phyloP scores from a whole-genome alignment of 805 yeast genomes.

The Candida patagonica region DNA sequence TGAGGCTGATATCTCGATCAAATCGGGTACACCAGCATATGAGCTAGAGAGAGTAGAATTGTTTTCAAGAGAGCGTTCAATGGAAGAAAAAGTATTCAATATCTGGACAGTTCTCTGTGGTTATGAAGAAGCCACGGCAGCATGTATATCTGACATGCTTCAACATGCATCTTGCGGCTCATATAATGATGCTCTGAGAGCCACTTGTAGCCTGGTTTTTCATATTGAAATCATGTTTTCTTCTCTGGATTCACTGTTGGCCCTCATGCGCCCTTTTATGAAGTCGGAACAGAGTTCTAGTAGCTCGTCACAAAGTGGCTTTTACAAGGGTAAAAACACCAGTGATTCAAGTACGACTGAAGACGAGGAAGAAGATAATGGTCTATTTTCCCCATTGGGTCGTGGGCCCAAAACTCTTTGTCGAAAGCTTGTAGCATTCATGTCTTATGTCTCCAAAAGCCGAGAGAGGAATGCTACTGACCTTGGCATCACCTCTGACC shows the following conservation, averaged over 20 bases:
- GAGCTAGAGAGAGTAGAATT: conserved; percentile 13
- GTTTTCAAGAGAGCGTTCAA: conserved; percentile 43
- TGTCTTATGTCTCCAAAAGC: conserved; percentile 66
- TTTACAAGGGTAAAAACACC: neutral
- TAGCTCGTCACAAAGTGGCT: neutral
- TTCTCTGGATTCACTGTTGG: conserved; percentile 51
- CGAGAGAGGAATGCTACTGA: conserved; percentile 15
- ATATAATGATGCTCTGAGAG: conserved; percentile 53
- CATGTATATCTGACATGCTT: conserved; percentile 85
- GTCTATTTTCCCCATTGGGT: conserved; percentile 21
- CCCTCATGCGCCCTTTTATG: conserved; percentile 17
- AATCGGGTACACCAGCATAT: conserved; percentile 10
- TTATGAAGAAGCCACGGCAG: conserved; percentile 85
- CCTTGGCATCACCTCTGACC: conserved; percentile 25
- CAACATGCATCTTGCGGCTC: conserved; percentile 70
- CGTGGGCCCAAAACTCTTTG: conserved; percentile 77
- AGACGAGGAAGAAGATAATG: conserved; percentile 10
- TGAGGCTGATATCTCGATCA: conserved; percentile 13
- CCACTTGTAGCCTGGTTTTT: conserved; percentile 63
- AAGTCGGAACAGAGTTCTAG: conserved; percentile 4
- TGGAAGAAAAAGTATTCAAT: conserved; percentile 48
- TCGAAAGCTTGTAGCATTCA: conserved; percentile 80
- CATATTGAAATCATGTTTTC: conserved; percentile 68
- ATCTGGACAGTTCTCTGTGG: conserved; percentile 85
- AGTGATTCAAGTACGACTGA: neutral